phyloP scores from a whole-genome alignment of 208 protist genomes.

The Trypanosoma scelopori region DNA sequence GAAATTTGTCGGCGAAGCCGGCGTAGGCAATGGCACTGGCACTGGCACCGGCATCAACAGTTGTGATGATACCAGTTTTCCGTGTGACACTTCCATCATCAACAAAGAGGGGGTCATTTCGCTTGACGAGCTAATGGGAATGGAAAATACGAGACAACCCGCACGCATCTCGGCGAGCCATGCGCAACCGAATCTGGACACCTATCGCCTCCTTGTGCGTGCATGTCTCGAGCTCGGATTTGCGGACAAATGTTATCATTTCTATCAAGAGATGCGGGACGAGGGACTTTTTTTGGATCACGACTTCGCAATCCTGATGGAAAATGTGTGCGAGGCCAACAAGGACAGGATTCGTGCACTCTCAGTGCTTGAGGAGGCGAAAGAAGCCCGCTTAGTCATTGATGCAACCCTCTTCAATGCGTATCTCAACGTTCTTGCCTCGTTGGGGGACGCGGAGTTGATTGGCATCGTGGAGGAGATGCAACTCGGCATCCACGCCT shows the following conservation, averaged over 20 bases:
- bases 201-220: slow-evolving; percentile 66
- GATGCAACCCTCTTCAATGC: slow-evolving; percentile 70
- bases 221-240: slow-evolving; percentile 49
- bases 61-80: background rate
- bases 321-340: slow-evolving; percentile 45
- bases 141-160: slow-evolving; percentile 40
- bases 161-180: slow-evolving; percentile 54
- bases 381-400: slow-evolving; percentile 34
- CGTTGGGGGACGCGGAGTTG: slow-evolving; percentile 42
- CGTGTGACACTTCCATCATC: too few species aligned
- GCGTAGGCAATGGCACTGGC: background rate
- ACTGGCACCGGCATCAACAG: background rate
- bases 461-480: slow-evolving; percentile 62
- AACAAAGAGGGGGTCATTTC: slow-evolving; percentile 4
- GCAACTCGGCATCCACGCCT: slow-evolving; percentile 62
- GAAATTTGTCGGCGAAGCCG: background rate
- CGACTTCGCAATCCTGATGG: slow-evolving; percentile 52
- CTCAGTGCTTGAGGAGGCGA: slow-evolving; percentile 55
- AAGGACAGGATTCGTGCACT: slow-evolving; percentile 50
- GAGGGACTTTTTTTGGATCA: slow-evolving; percentile 36
- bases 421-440: slow-evolving; percentile 74
- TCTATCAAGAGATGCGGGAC: slow-evolving; percentile 46
- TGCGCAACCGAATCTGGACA: slow-evolving; percentile 69
- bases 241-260: slow-evolving; percentile 36
- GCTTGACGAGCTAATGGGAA: slow-evolving; percentile 57